Percentiles rank a stretch among this genome's conserved stretches.
These are phyloP conservation scores for Nakazawaea laoshanensis DNA, from an alignment of 805 yeast species.

Conservation along the genomic window DNA sequence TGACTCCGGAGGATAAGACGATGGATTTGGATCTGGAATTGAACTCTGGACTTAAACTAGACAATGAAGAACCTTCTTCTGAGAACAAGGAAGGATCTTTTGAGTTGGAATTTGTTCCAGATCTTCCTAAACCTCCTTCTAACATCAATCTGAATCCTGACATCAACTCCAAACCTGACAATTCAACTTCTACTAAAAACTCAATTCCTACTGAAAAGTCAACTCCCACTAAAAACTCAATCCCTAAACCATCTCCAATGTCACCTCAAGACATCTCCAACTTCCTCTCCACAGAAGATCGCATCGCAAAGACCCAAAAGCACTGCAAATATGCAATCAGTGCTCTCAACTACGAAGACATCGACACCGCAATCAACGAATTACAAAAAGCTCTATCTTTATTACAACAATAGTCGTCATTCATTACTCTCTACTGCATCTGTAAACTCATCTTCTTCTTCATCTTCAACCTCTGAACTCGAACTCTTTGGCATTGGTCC, in stretches of 20 bases:
- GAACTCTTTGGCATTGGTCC: too few relatives aligned
- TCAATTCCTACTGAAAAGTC: too few relatives aligned
- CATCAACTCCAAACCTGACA: background rate
- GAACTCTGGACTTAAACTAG: background rate
- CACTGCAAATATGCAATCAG: constrained; percentile 70
- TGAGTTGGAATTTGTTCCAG: background rate
- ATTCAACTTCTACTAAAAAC: too few relatives aligned
- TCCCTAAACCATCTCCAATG: too few relatives aligned
- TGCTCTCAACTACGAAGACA: constrained; percentile 72
- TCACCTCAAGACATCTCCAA: constrained; percentile 27
- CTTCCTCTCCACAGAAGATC: constrained; percentile 47
- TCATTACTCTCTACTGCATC: constrained; percentile 5
- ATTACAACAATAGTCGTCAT: constrained; percentile 15
- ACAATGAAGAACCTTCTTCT: background rate
- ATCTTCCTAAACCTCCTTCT: constrained; percentile 1
- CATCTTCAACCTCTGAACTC: background rate
- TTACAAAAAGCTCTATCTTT: constrained; percentile 44
- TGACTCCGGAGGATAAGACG: constrained; percentile 25
- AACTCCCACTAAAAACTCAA: too few relatives aligned
- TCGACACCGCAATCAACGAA: constrained; percentile 58
- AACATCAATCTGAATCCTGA: background rate
- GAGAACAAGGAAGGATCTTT: too few relatives aligned
- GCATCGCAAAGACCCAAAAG: constrained; percentile 53
- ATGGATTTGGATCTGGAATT: constrained; percentile 5
- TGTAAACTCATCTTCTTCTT: constrained; percentile 4